Base-by-base conservation (phyloP, 345 rosid genomes). In the Eucalyptus brandiana region DNA sequence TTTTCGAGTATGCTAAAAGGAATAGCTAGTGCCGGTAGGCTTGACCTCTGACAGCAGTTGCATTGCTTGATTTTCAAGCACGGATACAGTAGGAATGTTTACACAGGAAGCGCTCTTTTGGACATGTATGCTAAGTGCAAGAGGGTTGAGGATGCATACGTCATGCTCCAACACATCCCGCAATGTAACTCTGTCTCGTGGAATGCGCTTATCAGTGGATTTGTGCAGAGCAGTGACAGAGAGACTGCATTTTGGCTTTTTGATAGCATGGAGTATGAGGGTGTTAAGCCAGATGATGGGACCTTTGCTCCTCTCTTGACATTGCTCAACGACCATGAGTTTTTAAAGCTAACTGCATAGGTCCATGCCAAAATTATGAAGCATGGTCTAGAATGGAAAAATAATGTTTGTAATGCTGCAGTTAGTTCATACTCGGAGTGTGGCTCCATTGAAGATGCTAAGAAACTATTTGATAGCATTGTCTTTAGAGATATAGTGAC, bases 121-220 rank as follows among this genome's bases (percentile, higher is more conserved):
- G 97, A 94, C 89, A 94, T 96, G 98, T 96, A 96, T 42, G 95
- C 96, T 3, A 96, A 96, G 92, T 94, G 96, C 49, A 93, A 91
- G 87, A 93, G 95, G 50, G 91, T 91, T 85, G 92, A 92, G 44
- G 95, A 94, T 91, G 99, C 95, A 4, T 90, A 90, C 34, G 60
- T 62, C 37, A 94, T 95, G 91, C 94, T 96, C 88, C 83, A 89
- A 89, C 90, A 91, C 88, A 92, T 96, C 65, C 92, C 92, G 0
- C 92, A 90, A 72, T 95, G 93, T 40, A 96, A 95, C 89, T 91
- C 95, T 32, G 95, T 96, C 86, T 93, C 96, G 0, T 96, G 97
- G 97, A 96, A 96, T 90, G 98, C 96, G 19, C 89, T 96, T 89
- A 94, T 96, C 60, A 92, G 93, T 91, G 98, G 98, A n/a, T 96